Percentiles rank a stretch among this genome's conserved stretches.
phyloP scores from a whole-genome alignment of 768 basidiomycete species.

The Termitomyces sp. region DNA sequence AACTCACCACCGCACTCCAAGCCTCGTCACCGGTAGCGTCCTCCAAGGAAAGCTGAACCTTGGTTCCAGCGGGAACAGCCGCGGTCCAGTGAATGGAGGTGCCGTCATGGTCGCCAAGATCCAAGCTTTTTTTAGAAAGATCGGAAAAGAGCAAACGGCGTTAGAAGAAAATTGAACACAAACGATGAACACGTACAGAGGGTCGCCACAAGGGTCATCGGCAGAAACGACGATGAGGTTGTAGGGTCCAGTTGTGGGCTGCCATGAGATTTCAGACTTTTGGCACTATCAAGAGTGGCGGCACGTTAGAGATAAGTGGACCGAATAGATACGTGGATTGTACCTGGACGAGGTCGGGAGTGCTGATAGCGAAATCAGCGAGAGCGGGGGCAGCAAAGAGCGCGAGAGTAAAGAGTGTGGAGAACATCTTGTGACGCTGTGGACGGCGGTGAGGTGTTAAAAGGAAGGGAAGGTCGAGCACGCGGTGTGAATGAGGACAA shows the following conservation, averaged over 20 bases:
- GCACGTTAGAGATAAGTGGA: not conserved
- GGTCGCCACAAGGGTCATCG: conserved; percentile 52
- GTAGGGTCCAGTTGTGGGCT: conserved; percentile 43
- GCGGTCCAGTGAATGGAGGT: conserved; percentile 42
- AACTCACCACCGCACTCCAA: conserved; percentile 61
- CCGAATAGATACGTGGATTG: conserved; percentile 8
- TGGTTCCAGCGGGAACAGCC: conserved; percentile 43
- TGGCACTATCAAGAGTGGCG: conserved; percentile 44
- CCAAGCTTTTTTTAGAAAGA: conserved; percentile 36
- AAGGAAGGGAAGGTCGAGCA: conserved; percentile 23
- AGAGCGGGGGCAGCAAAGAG: conserved; percentile 60
- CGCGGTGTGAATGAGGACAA: conserved; percentile 23
- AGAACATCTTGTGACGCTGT: conserved; percentile 59
- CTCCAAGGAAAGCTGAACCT: conserved; percentile 48
- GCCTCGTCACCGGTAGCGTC: conserved; percentile 56
- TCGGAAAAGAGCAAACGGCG: not conserved
- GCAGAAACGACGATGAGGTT: conserved; percentile 53
- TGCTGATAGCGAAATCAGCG: conserved; percentile 51
- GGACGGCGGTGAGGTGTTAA: conserved; percentile 23
- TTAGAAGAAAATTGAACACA: not conserved
- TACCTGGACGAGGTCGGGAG: conserved; percentile 55
- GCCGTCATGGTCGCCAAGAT: conserved; percentile 53
- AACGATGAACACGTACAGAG: conserved; percentile 43
- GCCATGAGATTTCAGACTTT: conserved; percentile 49
- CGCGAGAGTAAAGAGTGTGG: conserved; percentile 72